phyloP scores from a whole-genome alignment of 768 basidiomycete genomes.

The Naganishia kalamii region DNA sequence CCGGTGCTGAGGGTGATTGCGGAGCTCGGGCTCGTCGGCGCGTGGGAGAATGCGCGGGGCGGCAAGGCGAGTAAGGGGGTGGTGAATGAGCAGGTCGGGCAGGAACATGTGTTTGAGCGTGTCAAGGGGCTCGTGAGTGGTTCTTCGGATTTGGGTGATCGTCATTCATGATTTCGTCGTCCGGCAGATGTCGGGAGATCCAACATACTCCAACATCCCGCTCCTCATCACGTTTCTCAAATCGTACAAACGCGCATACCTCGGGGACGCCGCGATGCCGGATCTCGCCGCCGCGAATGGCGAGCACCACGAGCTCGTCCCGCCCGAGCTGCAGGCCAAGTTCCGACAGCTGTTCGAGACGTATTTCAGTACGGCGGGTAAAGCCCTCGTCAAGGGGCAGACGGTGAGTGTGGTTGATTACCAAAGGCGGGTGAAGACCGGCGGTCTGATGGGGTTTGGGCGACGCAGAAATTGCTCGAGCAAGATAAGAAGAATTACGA shows the following conservation, averaged over 20 bases:
- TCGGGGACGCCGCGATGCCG: conserved; percentile 53
- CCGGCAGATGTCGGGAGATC: conserved; percentile 74
- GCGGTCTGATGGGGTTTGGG: background rate
- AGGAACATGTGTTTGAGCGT: conserved; percentile 75
- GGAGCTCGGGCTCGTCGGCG: conserved; percentile 82
- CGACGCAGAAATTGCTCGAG: conserved; percentile 85
- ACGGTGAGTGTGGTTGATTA: conserved; percentile 53
- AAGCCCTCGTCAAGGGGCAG: conserved; percentile 86
- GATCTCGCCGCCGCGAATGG: conserved; percentile 16
- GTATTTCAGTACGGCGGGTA: conserved; percentile 85
- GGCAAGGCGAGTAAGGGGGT: conserved; percentile 55
- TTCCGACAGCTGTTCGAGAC: conserved; percentile 89
- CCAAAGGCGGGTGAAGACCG: background rate
- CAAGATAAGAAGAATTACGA: conserved; percentile 96
- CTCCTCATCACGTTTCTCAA: conserved; percentile 88
- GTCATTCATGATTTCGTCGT: background rate
- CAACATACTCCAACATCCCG: conserved; percentile 76
- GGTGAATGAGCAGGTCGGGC: conserved; percentile 49
- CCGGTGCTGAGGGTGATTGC: conserved; percentile 79
- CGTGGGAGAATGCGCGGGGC: conserved; percentile 57
- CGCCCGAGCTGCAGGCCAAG: conserved; percentile 75
- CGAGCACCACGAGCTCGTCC: conserved; percentile 65
- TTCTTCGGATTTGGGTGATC: background rate
- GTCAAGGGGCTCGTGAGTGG: conserved; percentile 72
- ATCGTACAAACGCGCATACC: conserved; percentile 77